Evolutionary conservation across 768 basidiomycete genomes (phyloP), one percentile per base, ranked within the genome.

Genomic region (Macrolepiota fuliginosa): DNA sequence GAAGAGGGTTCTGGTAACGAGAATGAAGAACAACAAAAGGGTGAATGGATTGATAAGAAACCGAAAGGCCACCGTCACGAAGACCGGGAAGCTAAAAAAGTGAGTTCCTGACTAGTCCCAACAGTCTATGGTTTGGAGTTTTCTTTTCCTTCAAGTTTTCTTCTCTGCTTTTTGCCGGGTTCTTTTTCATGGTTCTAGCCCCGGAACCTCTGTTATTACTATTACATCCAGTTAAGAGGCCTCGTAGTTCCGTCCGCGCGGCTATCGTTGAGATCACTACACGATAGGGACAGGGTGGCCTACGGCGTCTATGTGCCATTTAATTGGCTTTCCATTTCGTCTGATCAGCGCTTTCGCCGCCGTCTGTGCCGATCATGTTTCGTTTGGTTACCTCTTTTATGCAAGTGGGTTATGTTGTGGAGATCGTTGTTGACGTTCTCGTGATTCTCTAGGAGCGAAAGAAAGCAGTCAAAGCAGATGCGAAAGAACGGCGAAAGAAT

Each of bases 51-150:
- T 36, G 87, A 89, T 64, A 84, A 81, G 58, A 81, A 72, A 62
- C 89, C 90, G 29, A 79, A 91, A 65, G 96, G 97, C 1, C 96
- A 97, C 76, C 85, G 92, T 63, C 89, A 96, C 67, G 96, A 98
- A 77, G 95, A 97, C 70, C 86, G 86, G 62, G 92, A 94, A 25
- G 87, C 82, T 0, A 98, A 96, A 76, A 96, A 92, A 87, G 95
- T 90, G 61, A 51, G 74, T 68, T 61, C 56, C 62, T 63, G 40
- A 35, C 54, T 35, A 27, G 27, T 54, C 52, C 40, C 57, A 55
- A 19, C 13, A 37, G 24, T 25, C 36, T 19, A 50, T 36, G 12
- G 19, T 19, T 24, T 24, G 47, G 25, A 27, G 12, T 12, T 2
- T 17, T 35, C 10, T 56, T 45, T 22, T 11, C 40, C 54, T 45